Evolutionary conservation across 83 land plant genomes (phyloP).

Genomic region (Diphasiastrum complanatum): DNA sequence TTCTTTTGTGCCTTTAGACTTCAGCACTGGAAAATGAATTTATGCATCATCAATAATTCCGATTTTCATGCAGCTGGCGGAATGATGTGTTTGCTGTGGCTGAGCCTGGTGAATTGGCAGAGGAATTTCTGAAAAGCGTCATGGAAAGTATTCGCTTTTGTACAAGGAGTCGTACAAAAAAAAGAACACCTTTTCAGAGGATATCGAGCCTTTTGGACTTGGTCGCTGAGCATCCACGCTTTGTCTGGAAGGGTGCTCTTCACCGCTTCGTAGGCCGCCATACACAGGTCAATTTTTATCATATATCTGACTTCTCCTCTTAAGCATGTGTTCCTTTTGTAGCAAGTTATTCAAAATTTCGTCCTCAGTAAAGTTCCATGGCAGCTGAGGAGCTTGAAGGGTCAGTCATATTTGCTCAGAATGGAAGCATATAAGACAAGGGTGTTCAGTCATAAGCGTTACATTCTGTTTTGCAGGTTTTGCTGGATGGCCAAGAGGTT

Average conservation of each 20-base stretch:
- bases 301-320: not conserved
- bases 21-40: not conserved
- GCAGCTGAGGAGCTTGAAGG: too few relatives aligned
- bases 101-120: slow-evolving; percentile 93
- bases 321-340: too few relatives aligned
- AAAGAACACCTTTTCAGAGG: slow-evolving; percentile 33
- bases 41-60: not conserved
- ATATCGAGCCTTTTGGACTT: slow-evolving; percentile 61
- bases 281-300: slow-evolving; percentile 56
- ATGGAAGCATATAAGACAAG: too few relatives aligned
- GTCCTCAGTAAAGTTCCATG: too few relatives aligned
- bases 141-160: slow-evolving; percentile 47
- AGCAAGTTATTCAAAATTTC: too few relatives aligned
- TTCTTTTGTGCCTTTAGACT: not conserved
- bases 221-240: slow-evolving; percentile 56
- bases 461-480: slow-evolving; percentile 44
- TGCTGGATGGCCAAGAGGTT: slow-evolving; percentile 95
- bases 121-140: slow-evolving; percentile 72
- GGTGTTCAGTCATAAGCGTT: too few relatives aligned
- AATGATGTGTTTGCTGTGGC: slow-evolving; percentile 97
- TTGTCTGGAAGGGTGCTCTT: slow-evolving; percentile 67
- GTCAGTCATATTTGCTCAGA: too few relatives aligned
- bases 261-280: slow-evolving; percentile 95
- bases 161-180: slow-evolving; percentile 33
- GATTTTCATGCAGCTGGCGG: slow-evolving; percentile 63